Conservation (phyloP, 352 stramenopile species). For the Phytophthora aleatoria region DNA sequence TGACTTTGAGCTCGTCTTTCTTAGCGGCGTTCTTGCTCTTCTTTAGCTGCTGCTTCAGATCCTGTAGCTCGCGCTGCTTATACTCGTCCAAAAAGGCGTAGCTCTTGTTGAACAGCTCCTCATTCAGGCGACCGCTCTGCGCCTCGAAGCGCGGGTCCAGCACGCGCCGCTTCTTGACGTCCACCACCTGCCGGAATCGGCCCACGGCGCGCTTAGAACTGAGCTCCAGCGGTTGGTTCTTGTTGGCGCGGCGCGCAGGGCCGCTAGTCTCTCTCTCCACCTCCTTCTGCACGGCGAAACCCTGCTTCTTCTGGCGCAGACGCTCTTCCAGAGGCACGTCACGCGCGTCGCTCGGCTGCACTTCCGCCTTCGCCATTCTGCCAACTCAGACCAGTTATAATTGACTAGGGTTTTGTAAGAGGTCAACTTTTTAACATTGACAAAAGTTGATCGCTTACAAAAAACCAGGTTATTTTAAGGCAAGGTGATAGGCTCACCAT, state of each 20-base stretch:
- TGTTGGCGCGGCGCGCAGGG: constrained; percentile 49
- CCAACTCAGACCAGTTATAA: constrained; percentile 14
- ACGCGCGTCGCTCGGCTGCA: constrained; percentile 30
- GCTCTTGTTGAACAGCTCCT: constrained; percentile 87
- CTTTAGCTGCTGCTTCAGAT: constrained; percentile 84
- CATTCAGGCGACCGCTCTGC: constrained; percentile 84
- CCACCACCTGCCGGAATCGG: constrained; percentile 79
- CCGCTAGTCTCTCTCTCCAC: constrained; percentile 6
- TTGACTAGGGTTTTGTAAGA: constrained; percentile 3
- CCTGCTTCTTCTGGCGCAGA: constrained; percentile 78
- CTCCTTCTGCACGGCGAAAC: constrained; percentile 50
- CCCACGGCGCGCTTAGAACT: constrained; percentile 84
- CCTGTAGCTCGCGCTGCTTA: constrained; percentile 85
- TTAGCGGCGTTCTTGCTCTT: constrained; percentile 65
- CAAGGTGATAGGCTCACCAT: neutral
- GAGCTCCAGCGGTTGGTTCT: constrained; percentile 88
- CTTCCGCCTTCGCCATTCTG: neutral
- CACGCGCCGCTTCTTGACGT: constrained; percentile 73
- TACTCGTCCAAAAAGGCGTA: constrained; percentile 92
- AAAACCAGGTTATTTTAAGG: neutral
- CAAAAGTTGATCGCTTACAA: constrained; percentile 1
- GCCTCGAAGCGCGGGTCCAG: constrained; percentile 90
- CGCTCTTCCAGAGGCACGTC: constrained; percentile 83
- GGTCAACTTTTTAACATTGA: neutral
- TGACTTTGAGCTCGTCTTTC: constrained; percentile 84